Evolutionary conservation across 2,329 filamentous ascomycete genomes (phyloP), one percentile per base, ranked within the genome.

Genomic region (Alternaria infectoria): DNA sequence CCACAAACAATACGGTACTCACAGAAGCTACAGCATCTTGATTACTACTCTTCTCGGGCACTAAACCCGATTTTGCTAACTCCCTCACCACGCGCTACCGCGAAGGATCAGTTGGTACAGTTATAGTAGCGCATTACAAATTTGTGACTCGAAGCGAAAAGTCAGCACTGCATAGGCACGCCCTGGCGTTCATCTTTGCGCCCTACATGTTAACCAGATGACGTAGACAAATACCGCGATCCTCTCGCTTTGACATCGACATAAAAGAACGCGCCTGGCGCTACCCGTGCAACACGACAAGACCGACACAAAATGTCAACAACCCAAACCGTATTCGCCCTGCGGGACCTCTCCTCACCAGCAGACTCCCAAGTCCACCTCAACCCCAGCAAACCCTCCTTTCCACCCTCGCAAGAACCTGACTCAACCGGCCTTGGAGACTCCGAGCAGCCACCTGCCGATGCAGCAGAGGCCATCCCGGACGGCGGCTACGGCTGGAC

Each of bases 401-500:
- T 36, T 15, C 30, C 30, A n/a, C 13, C 7, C 30, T 15, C 13
- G 4, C 30, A 36, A n/a, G 13, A 36, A 3, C 3, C n/a, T 28
- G 46, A 28, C 5, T 13, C 46, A 13, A 19, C 46, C 15, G n/a
- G 46, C 12, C 25, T 50, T 19, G 46, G 26, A 12, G 23, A 47
- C 8, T 25, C 45, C 30, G 30, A 36, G 13, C 45, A 47, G n/a
- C 46, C 46, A 11, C 46, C 46, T 2, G n/a, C 46, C 4, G 15
- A n/a, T 50, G 46, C 54, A 13, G 15, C 10, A n/a, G 36, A 47
- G 13, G 70, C 68, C n/a, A 68, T 75, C 1, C 86, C 86, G 0
- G 85, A 87, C 52, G 86, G 86, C 19, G 86, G 85, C 25, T 86
- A 87, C 69, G 86, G 85, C 61, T 88, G 86, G 86, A 80, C 83